Evolutionary conservation across 352 stramenopile genomes (phyloP).

Genomic region (Phytophthora pinifolia): DNA sequence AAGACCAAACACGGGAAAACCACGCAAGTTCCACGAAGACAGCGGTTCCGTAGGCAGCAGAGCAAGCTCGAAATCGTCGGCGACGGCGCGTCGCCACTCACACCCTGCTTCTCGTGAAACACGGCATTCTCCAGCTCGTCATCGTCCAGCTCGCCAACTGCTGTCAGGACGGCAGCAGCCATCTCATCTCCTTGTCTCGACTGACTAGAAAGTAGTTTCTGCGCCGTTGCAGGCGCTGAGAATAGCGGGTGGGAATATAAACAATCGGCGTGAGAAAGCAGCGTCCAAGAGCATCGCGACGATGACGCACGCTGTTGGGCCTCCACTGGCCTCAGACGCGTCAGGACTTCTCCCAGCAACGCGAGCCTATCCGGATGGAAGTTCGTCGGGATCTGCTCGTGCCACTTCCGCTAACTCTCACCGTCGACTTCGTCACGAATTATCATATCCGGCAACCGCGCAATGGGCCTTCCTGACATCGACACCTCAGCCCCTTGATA

Average conservation of each 20-base stretch:
- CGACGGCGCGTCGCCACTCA: slow-evolving; percentile 25
- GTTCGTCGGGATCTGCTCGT: slow-evolving; percentile 4
- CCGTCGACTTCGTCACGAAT: slow-evolving; percentile 19
- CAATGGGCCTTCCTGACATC: slow-evolving; percentile 31
- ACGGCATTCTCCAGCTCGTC: slow-evolving; percentile 51
- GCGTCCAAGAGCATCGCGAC: not conserved
- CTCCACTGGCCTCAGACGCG: slow-evolving; percentile 23
- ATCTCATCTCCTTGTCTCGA: slow-evolving; percentile 19
- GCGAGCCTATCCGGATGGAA: not conserved
- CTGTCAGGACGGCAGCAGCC: slow-evolving; percentile 12
- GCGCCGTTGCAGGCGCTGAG: slow-evolving; percentile 1
- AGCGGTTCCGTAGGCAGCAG: slow-evolving; percentile 68
- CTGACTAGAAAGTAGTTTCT: not conserved
- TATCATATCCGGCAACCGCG: slow-evolving; percentile 18
- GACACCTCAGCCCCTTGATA: slow-evolving; percentile 10
- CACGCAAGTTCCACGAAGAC: slow-evolving; percentile 55
- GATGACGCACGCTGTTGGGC: slow-evolving; percentile 10
- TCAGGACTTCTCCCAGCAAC: slow-evolving; percentile 10
- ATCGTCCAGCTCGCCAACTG: slow-evolving; percentile 9
- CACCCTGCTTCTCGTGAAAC: slow-evolving; percentile 57
- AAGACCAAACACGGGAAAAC: slow-evolving; percentile 53
- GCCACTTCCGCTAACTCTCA: slow-evolving; percentile 12
- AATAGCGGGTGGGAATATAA: slow-evolving; percentile 16
- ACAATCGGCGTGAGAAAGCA: not conserved
- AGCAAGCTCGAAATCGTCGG: slow-evolving; percentile 49